A percentile compares a stretch with the other conserved stretches of the same genome.
phyloP scores from a whole-genome alignment of 2,329 filamentous ascomycete genomes.

The Kalmusia sp. region DNA sequence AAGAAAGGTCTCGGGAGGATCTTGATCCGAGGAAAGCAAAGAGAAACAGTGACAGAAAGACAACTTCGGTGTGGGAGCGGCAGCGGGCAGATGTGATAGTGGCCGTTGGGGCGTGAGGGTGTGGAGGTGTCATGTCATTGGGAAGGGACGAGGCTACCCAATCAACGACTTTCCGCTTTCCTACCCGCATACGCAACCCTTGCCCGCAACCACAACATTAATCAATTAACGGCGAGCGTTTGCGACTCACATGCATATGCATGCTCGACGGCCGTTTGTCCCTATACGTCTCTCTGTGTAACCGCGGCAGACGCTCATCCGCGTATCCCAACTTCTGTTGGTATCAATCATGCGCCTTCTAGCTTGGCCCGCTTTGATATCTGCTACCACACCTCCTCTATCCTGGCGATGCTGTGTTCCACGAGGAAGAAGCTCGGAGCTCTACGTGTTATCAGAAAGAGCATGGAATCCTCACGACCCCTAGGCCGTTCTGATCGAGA shows the following conservation, averaged over 20 bases:
- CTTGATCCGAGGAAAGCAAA: not conserved
- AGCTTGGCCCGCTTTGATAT: not conserved
- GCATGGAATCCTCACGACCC: too few relatives aligned
- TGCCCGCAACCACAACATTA: not conserved
- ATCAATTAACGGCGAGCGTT: not conserved
- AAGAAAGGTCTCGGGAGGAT: not conserved
- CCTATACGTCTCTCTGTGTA: not conserved
- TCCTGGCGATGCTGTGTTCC: too few relatives aligned
- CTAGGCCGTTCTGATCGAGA: too few relatives aligned
- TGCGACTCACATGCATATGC: too few relatives aligned
- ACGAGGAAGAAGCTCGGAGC: too few relatives aligned
- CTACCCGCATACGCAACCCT: not conserved
- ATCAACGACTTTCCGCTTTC: not conserved
- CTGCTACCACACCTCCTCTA: too few relatives aligned
- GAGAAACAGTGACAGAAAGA: not conserved
- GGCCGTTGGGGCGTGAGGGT: not conserved
- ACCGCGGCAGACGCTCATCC: not conserved
- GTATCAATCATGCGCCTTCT: too few relatives aligned
- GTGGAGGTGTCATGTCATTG: not conserved
- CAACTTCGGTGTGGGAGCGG: not conserved
- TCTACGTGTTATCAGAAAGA: too few relatives aligned
- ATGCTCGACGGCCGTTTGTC: not conserved
- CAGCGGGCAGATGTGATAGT: conserved; percentile 8
- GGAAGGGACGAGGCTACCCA: not conserved
- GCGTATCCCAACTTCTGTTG: not conserved